phyloP scores from a whole-genome alignment of 768 basidiomycete species.

The Trametes coccinea region DNA sequence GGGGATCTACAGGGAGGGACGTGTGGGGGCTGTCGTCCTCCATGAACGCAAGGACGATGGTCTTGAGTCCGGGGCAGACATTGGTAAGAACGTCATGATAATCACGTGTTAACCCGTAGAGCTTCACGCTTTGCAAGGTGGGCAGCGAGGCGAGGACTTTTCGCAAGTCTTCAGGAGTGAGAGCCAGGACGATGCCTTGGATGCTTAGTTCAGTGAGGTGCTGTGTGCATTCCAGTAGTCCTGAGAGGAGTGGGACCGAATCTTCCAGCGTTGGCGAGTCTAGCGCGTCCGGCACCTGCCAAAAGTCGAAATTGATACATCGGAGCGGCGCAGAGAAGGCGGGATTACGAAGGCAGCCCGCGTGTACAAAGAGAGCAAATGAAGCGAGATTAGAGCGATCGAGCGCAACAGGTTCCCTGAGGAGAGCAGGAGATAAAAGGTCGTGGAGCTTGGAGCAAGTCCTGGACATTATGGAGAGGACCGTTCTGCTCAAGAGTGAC shows the following conservation, averaged over 20 bases:
- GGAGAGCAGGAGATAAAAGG: neutral
- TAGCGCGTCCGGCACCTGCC: neutral
- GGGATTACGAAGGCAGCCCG: neutral
- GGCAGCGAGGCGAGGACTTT: neutral
- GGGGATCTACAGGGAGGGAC: neutral
- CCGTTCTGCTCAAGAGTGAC: neutral
- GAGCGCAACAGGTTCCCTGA: neutral
- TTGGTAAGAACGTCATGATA: neutral
- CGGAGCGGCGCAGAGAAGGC: neutral
- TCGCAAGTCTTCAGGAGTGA: neutral
- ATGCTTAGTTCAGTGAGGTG: neutral
- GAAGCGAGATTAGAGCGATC: neutral
- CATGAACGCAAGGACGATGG: neutral
- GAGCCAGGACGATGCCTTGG: neutral
- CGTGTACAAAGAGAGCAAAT: neutral
- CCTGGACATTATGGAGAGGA: neutral
- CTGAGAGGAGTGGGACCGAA: neutral
- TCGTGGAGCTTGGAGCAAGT: neutral
- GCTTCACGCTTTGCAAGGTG: neutral
- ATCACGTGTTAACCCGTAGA: neutral
- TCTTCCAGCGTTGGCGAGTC: neutral
- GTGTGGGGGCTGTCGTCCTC: neutral
- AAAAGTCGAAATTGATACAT: neutral
- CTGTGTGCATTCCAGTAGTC: neutral
- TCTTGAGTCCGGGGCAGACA: neutral